These are phyloP conservation scores for Royoungia palumana DNA, from an alignment of 768 basidiomycete species.

Conservation along the genomic window DNA sequence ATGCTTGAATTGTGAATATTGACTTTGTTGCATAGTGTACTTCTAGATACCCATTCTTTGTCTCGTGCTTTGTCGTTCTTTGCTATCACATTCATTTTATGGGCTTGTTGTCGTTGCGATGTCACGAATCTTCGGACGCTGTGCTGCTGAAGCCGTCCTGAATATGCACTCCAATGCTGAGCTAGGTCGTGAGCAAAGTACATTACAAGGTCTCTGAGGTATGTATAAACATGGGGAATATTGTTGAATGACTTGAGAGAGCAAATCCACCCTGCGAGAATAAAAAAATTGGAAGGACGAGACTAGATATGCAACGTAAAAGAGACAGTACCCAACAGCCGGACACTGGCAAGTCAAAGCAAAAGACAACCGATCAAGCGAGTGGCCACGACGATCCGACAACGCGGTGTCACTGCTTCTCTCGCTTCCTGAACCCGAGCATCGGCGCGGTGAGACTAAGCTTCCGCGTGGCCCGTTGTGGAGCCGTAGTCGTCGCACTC, in stretches of 20 bases:
- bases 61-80: not conserved
- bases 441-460: conserved; percentile 64
- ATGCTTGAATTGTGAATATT: conserved; percentile 29
- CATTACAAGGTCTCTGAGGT: conserved; percentile 25
- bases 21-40: not conserved
- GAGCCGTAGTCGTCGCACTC: conserved; percentile 20
- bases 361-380: too few species aligned
- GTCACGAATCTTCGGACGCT: not conserved
- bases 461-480: conserved; percentile 52
- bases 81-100: conserved; percentile 8
- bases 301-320: conserved; percentile 4
- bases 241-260: conserved; percentile 15
- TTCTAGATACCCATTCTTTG: not conserved
- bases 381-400: too few species aligned
- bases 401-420: conserved; percentile 35
- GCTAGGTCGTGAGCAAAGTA: conserved; percentile 13
- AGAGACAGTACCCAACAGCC: not conserved
- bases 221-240: conserved; percentile 21
- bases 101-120: not conserved
- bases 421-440: conserved; percentile 52
- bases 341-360: conserved; percentile 16
- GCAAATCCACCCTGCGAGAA: conserved; percentile 12
- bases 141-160: not conserved
- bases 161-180: conserved; percentile 16
- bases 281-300: not conserved